Conservation (phyloP, 768 basidiomycete species). For the Favolaschia claudopus region DNA sequence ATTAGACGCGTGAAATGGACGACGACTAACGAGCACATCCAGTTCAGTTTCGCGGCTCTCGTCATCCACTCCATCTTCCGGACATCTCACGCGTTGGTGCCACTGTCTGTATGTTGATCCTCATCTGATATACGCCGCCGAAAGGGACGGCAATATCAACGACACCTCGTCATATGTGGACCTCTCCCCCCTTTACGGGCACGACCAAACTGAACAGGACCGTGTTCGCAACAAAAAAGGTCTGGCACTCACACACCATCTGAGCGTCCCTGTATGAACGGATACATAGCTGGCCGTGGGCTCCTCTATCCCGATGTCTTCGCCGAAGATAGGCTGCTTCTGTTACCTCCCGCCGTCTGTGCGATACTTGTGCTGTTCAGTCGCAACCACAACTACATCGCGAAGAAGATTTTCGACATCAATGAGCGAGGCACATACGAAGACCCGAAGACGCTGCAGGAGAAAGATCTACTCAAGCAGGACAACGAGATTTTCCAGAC, state of each 20-base stretch:
- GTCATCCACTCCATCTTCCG: slow-evolving; percentile 91
- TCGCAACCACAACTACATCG: slow-evolving; percentile 93
- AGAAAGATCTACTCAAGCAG: slow-evolving; percentile 52
- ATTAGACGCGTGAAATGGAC: not conserved
- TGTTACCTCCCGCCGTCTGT: slow-evolving; percentile 81
- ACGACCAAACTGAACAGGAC: slow-evolving; percentile 66
- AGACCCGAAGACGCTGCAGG: slow-evolving; percentile 58
- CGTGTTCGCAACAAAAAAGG: slow-evolving; percentile 50
- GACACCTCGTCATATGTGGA: slow-evolving; percentile 90
- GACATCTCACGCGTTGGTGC: slow-evolving; percentile 51
- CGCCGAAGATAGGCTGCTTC: slow-evolving; percentile 78
- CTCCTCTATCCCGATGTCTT: slow-evolving; percentile 74
- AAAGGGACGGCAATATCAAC: slow-evolving; percentile 71
- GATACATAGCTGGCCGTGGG: slow-evolving; percentile 68
- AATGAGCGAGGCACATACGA: slow-evolving; percentile 76
- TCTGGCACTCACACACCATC: too few species aligned
- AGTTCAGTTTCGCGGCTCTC: slow-evolving; percentile 79
- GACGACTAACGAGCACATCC: not conserved
- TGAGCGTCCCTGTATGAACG: too few species aligned
- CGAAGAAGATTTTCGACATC: slow-evolving; percentile 76
- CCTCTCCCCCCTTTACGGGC: slow-evolving; percentile 83
- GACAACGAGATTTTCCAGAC: slow-evolving; percentile 89
- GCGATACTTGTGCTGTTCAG: slow-evolving; percentile 85
- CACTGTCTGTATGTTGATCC: not conserved
- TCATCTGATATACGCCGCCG: too few species aligned